phyloP scores from a whole-genome alignment of 805 yeast species.

The Limtongia smithiae region DNA sequence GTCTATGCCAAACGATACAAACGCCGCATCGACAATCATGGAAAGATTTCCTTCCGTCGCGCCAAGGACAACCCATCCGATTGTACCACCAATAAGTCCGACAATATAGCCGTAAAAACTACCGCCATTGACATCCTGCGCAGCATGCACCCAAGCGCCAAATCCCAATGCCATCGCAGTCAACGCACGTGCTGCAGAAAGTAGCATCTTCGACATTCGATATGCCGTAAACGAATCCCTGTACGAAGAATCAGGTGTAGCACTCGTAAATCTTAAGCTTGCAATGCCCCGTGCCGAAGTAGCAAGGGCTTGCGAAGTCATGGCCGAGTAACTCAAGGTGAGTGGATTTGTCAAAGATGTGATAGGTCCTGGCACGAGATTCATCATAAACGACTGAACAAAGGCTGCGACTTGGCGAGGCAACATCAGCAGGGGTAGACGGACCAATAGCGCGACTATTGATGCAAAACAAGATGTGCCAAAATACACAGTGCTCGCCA shows the following conservation, averaged over 20 bases:
- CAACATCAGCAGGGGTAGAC: conserved; percentile 39
- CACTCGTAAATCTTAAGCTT: conserved; percentile 22
- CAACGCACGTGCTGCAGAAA: conserved; percentile 39
- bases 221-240: conserved; percentile 37
- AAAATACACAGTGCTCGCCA: conserved; percentile 36
- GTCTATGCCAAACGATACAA: conserved; percentile 40
- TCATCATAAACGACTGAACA: conserved; percentile 31
- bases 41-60: conserved; percentile 43
- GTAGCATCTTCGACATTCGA: conserved; percentile 39
- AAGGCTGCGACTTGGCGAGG: conserved; percentile 34
- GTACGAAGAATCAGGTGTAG: conserved; percentile 21
- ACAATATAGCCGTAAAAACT: conserved; percentile 41
- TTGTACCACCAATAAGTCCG: conserved; percentile 40
- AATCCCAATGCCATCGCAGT: conserved; percentile 40
- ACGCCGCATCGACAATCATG: conserved; percentile 35
- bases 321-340: conserved; percentile 40
- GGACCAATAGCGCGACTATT: conserved; percentile 34
- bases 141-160: conserved; percentile 43
- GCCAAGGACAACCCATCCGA: conserved; percentile 45
- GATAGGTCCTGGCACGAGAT: conserved; percentile 34
- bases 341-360: conserved; percentile 38
- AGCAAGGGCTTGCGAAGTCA: conserved; percentile 36
- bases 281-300: conserved; percentile 36
- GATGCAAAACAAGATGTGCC: conserved; percentile 40
- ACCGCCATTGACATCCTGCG: conserved; percentile 36